Evolutionary conservation across 83 land plant species (phyloP), one percentile per base, ranked within the genome.

Genomic region (Picea abies): DNA sequence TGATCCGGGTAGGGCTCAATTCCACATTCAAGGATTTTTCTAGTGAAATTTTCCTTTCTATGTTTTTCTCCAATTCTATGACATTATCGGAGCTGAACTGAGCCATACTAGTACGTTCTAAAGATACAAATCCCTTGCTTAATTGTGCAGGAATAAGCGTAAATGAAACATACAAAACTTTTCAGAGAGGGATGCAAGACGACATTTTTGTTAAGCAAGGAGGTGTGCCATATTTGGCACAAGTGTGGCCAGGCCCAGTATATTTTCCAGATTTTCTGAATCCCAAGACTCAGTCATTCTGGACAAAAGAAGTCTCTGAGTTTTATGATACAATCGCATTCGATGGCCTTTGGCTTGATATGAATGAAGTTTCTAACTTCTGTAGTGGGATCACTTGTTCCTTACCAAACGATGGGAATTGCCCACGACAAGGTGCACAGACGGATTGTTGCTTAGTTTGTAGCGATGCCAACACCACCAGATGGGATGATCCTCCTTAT

Each of bases 311-410:
- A 84, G 90, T 95, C 83, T 81, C 85, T 5, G 78, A 80, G 16
- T 97, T 97, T 82, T 88, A 82, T 19, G 44, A 88, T 23, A 32
- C 81, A 25, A 77, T 97, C 14, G 94, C 96, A 0, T 78, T 94
- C 47, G 99, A 95, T 81, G 99, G 98, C 63, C 88, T 95, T 11
- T 97, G 98, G 98, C 85, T 97, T 35, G 99, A 97, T 89, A 95
- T 97, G 98, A 97, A 97, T 62, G 98, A 97, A 87, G 68, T 88
- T 10, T 91, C 99, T 5, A 97, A 94, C 85, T 92, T 95, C 83
- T 88, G 90, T 73, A 35, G 76, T 32, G 92, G 92, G 15, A 81
- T 76, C 11, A 83, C 76, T 70, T 90, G 92, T 32, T 79, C 79
- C 22, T 60, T 82, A 26, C 81, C 84, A 22, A 73, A 77, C 90